Evolutionary conservation across 257 asterid genomes (phyloP).

Genomic region (Solanum piurae): DNA sequence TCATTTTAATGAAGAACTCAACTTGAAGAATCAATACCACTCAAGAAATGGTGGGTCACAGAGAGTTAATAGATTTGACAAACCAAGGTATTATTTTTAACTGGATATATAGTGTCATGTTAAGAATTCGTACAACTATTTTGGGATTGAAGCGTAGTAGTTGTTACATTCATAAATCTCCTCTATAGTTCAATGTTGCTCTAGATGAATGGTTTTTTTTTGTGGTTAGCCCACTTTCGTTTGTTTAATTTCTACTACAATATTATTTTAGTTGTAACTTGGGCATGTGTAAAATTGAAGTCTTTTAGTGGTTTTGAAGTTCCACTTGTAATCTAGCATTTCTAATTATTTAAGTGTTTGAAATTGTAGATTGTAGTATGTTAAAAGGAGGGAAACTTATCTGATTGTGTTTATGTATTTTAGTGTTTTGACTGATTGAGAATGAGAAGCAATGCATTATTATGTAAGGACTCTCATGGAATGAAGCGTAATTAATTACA

Average conservation of each 20-base stretch:
- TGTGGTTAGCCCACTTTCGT: not conserved
- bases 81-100: slow-evolving; percentile 12
- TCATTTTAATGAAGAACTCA: slow-evolving; percentile 43
- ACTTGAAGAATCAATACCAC: slow-evolving; percentile 24
- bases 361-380: not conserved
- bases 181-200: no score
- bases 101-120: not conserved
- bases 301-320: not conserved
- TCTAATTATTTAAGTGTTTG: not conserved
- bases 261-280: not conserved
- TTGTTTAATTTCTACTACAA: not conserved
- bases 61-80: slow-evolving; percentile 38
- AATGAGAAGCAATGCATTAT: not conserved
- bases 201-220: no score
- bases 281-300: not conserved
- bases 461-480: not conserved
- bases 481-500: not conserved
- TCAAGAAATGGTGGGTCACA: slow-evolving; percentile 21
- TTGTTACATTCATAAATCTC: no score
- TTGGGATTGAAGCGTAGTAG: no score
- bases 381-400: not conserved
- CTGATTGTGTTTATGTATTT: not conserved
- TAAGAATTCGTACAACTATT: no score
- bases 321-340: not conserved
- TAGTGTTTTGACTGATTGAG: not conserved